Evolutionary conservation across 2,329 filamentous ascomycete species (phyloP), one percentile per base, ranked within the genome.

Genomic region (Aspergillus sp.): DNA sequence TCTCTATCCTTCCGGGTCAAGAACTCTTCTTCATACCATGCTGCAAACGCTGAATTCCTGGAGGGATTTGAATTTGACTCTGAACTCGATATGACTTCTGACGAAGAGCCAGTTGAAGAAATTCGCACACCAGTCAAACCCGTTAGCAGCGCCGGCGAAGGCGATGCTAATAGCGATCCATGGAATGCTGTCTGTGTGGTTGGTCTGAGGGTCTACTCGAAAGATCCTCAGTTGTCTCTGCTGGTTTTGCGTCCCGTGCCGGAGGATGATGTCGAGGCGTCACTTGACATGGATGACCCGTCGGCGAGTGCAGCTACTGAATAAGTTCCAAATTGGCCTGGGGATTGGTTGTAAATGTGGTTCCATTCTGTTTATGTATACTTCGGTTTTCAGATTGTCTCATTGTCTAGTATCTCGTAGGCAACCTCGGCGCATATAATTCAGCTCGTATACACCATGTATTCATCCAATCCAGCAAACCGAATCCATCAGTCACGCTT

Each of bases 181-280:
- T 88, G 85, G 85, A 86, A 87, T 66, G 85, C 85, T 0, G 79
- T 87, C 1, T 86, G 84, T 62, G 84, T 87, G 15, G 80, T 87
- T 4, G 85, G 85, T 0, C 70, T 88, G 30, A 77, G 84, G 5
- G 84, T 88, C 0, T 87, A 85, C 67, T 82, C 80, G 9, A 80
- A 83, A 61, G 81, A 84, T 62, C 75, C 74, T 5, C 70, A 72
- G 45, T 78, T 86, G 38, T 79, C 75, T 3, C 79, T 88, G 17
- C 78, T 82, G 63, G 83, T 86, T 8, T 73, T 84, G n/a, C 80
- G 77, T 56, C 76, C 79, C 7, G 72, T 77, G 50, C 65, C 72
- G 5, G 72, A 78, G 23, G 69, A 75, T 51, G 76, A 77, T 54
- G 65, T 65, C 2, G 74, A 78, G 59, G 73, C 75, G n/a, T 70